Evolutionary conservation across 1,284 basidiomycete species (phyloP).

Genomic region (Moesziomyces globuligerus): DNA sequence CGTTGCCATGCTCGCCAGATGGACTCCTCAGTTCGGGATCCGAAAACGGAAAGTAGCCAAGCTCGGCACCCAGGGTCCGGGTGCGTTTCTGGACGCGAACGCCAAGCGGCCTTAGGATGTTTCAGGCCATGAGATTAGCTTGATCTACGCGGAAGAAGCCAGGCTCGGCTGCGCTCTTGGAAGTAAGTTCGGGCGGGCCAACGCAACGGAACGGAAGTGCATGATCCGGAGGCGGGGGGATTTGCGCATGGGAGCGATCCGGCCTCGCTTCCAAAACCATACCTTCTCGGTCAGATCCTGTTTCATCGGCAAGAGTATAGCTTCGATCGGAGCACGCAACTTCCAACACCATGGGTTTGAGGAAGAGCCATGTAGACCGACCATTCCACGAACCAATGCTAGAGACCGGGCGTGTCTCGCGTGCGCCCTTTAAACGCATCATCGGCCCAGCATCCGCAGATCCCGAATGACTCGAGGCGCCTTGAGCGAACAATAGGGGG

Average conservation of each 20-base stretch:
- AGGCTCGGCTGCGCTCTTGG: not conserved
- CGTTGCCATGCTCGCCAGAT: too few species aligned
- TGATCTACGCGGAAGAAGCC: not conserved
- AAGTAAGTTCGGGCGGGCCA: not conserved
- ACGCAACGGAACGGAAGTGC: not conserved
- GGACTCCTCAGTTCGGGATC: not conserved
- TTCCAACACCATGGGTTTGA: too few species aligned
- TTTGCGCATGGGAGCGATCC: not conserved
- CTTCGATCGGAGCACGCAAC: not conserved
- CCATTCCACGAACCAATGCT: too few species aligned
- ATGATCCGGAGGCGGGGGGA: not conserved
- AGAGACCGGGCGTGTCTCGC: not conserved
- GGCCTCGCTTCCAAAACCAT: not conserved
- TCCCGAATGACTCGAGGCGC: not conserved
- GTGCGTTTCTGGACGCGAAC: not conserved
- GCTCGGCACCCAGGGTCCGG: not conserved
- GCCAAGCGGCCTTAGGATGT: not conserved
- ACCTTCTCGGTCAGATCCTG: not conserved
- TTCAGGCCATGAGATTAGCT: not conserved
- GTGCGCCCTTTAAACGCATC: not conserved
- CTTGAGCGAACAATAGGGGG: not conserved
- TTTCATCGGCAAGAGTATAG: not conserved
- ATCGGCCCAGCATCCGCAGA: not conserved
- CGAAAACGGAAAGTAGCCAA: not conserved
- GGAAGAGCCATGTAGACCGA: too few species aligned